These are phyloP conservation scores for Puccinia sorghi DNA, from an alignment of 1,284 basidiomycete species.

Conservation along the genomic window DNA sequence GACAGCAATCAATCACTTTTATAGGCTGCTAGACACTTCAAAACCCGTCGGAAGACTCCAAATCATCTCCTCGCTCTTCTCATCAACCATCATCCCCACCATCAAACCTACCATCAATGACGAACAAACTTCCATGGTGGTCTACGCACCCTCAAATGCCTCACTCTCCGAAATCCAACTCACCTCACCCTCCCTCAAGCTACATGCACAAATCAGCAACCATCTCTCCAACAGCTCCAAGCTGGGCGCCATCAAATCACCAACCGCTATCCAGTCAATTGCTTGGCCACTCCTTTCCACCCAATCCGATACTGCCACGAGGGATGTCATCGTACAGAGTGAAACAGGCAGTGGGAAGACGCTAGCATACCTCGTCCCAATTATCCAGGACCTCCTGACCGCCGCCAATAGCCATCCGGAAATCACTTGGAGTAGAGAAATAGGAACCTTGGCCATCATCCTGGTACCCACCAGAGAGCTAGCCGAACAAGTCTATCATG, in stretches of 20 bases:
- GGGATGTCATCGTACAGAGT: constrained; percentile 92
- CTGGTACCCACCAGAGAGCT: constrained; percentile 93
- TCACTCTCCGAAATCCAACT: constrained; percentile 32
- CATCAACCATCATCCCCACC: constrained; percentile 44
- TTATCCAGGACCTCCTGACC: constrained; percentile 89
- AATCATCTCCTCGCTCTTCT: constrained; percentile 41
- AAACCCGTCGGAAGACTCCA: constrained; percentile 17
- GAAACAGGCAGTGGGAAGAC: constrained; percentile 99
- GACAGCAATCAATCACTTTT: neutral
- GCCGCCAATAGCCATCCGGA: constrained; percentile 71
- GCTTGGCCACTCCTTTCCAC: constrained; percentile 36
- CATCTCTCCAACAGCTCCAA: constrained; percentile 27
- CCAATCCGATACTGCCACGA: constrained; percentile 51
- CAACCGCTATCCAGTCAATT: constrained; percentile 40
- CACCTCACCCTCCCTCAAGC: constrained; percentile 27
- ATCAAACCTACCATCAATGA: constrained; percentile 16
- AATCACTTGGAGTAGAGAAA: constrained; percentile 67
- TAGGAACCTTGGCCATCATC: constrained; percentile 90
- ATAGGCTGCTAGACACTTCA: neutral
- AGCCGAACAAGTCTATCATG: constrained; percentile 85
- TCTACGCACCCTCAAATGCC: constrained; percentile 46
- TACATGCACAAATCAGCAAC: constrained; percentile 35
- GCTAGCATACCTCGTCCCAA: constrained; percentile 87
- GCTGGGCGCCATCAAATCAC: constrained; percentile 28
- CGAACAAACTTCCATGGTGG: constrained; percentile 20